Percentiles rank a stretch among this genome's conserved stretches.
Evolutionary conservation across 2,329 filamentous ascomycete genomes (phyloP).

Genomic region (Tolypocladium pustulatum): DNA sequence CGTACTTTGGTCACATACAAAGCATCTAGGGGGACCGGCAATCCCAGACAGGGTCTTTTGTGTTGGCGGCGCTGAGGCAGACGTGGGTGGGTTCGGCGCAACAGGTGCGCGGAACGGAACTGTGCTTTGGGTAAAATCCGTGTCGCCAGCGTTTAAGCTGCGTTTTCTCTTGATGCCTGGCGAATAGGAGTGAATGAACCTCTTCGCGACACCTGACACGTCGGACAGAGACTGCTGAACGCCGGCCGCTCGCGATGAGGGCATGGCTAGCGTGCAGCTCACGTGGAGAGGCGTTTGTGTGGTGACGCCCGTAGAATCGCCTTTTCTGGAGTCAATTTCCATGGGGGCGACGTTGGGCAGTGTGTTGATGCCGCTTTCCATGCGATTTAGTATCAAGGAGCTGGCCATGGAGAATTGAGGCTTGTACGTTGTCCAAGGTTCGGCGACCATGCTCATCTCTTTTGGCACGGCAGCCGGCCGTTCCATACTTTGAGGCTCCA

Average conservation of each 20-base stretch:
- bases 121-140: conserved; percentile 22
- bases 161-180: conserved; percentile 19
- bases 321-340: background rate
- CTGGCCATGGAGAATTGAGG: conserved; percentile 18
- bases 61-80: background rate
- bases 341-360: background rate
- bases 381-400: conserved; percentile 16
- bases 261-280: conserved; percentile 4
- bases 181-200: background rate
- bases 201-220: background rate
- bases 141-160: conserved; percentile 4
- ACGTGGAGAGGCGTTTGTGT: background rate
- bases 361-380: conserved; percentile 4
- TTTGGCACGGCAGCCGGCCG: background rate
- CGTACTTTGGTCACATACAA: conserved; percentile 8
- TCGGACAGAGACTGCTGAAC: background rate
- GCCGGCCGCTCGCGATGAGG: background rate
- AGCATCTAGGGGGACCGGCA: background rate
- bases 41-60: background rate
- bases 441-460: background rate
- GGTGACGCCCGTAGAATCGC: background rate
- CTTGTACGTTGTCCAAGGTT: conserved; percentile 10
- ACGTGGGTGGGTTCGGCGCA: background rate
- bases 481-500: background rate
- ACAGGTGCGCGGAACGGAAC: conserved; percentile 14